phyloP scores from a whole-genome alignment of 192 early-diverging fungal species.

The Phlyctochytrium bullatum region DNA sequence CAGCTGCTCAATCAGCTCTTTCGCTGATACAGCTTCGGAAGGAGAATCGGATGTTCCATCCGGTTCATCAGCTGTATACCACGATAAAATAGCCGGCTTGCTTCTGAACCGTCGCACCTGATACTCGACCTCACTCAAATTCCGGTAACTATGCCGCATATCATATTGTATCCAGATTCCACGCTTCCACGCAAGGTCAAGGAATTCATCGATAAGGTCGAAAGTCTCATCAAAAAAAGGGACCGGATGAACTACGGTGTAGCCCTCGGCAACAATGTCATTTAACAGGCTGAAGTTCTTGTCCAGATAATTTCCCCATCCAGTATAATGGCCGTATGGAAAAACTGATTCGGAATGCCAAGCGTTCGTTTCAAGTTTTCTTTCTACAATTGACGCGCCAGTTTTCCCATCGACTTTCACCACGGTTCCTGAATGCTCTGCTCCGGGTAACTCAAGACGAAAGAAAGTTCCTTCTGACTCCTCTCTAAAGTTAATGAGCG shows the following conservation, averaged over 20 bases:
- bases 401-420: background rate
- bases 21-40: background rate
- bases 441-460: background rate
- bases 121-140: background rate
- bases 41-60: slow-evolving; percentile 2
- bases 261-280: background rate
- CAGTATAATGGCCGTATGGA: background rate
- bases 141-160: background rate
- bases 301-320: background rate
- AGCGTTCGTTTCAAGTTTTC: background rate
- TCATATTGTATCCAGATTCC: slow-evolving; percentile 2
- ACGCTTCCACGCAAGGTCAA: background rate
- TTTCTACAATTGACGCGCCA: background rate
- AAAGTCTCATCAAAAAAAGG: background rate
- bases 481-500: background rate
- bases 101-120: background rate
- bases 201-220: background rate
- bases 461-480: background rate
- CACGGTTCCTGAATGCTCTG: background rate
- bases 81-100: background rate
- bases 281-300: background rate
- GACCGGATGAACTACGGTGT: background rate
- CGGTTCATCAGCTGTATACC: slow-evolving; percentile 14
- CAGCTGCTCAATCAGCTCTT: background rate
- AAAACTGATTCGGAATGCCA: background rate